These are phyloP conservation scores for Chloris gayana DNA, from an alignment of 176 grass and related monocot genomes.

Conservation along the genomic window DNA sequence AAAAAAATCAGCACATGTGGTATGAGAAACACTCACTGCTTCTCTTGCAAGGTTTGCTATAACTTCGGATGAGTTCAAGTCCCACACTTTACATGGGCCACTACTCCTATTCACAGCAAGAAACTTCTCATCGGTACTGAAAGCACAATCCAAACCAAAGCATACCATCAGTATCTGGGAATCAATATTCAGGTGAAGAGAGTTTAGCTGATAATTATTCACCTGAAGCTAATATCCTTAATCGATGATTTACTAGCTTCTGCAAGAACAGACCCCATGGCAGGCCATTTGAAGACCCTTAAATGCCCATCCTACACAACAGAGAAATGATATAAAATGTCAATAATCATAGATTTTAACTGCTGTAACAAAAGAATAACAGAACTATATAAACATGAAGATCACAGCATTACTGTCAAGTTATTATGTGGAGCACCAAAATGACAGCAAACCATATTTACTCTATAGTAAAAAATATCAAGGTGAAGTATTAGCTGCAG, in stretches of 20 bases:
- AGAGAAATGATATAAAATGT: constrained; percentile 13
- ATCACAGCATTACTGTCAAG: constrained; percentile 2
- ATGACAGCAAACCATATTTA: neutral
- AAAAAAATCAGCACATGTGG: neutral
- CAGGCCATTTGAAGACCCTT: constrained; percentile 89
- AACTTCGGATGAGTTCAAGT: constrained; percentile 62
- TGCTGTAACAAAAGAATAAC: constrained; percentile 10
- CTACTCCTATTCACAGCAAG: constrained; percentile 74
- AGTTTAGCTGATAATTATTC: neutral
- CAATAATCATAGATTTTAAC: constrained; percentile 19
- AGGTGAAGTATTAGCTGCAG: neutral
- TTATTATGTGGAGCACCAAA: neutral
- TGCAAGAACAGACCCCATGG: constrained; percentile 68
- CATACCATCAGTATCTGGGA: constrained; percentile 21
- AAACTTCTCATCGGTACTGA: constrained; percentile 80
- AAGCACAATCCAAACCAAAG: constrained; percentile 27
- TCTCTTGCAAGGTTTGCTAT: constrained; percentile 78
- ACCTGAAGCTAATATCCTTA: constrained; percentile 95
- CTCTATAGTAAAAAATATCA: neutral
- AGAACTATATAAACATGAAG: constrained; percentile 19
- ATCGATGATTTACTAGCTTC: constrained; percentile 68
- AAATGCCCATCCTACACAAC: constrained; percentile 79
- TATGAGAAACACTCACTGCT: constrained; percentile 50
- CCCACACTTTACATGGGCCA: constrained; percentile 87
- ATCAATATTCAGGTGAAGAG: constrained; percentile 29